Conservation (phyloP, 495 filamentous ascomycete species). For the Aspergillus sclerotioniger region DNA sequence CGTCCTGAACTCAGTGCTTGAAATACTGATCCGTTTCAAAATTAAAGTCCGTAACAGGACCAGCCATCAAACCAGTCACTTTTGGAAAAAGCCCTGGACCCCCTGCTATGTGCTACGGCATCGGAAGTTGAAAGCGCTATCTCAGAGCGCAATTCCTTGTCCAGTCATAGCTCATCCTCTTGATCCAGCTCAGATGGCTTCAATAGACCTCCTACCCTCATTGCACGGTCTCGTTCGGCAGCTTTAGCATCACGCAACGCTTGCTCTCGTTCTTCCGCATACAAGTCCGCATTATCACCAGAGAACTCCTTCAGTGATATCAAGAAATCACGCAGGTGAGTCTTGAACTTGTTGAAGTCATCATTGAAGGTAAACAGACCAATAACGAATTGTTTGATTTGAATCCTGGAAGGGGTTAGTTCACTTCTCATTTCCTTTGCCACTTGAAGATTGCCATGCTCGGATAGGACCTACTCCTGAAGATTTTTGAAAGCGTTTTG, state of each 20-base stretch:
- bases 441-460: neutral
- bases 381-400: conserved; percentile 87
- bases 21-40: conserved; percentile 1
- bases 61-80: conserved; percentile 40
- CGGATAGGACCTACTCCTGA: conserved; percentile 64
- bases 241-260: conserved; percentile 72
- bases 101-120: conserved; percentile 9
- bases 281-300: conserved; percentile 84
- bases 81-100: conserved; percentile 7
- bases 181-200: conserved; percentile 90
- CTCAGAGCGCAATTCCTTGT: conserved; percentile 63
- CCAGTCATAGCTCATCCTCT: conserved; percentile 92
- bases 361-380: conserved; percentile 78
- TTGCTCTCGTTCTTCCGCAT: conserved; percentile 88
- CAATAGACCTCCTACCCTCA: conserved; percentile 86
- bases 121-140: conserved; percentile 25
- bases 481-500: conserved; percentile 92
- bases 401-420: conserved; percentile 58
- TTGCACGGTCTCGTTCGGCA: conserved; percentile 80
- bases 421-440: neutral
- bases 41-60: conserved; percentile 40
- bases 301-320: conserved; percentile 95
- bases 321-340: conserved; percentile 91
- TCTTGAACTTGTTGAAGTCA: conserved; percentile 85
- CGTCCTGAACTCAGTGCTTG: conserved; percentile 14